Conservation (phyloP, 192 early-diverging fungal genomes). For the Rhizoclosmatium globosum region DNA sequence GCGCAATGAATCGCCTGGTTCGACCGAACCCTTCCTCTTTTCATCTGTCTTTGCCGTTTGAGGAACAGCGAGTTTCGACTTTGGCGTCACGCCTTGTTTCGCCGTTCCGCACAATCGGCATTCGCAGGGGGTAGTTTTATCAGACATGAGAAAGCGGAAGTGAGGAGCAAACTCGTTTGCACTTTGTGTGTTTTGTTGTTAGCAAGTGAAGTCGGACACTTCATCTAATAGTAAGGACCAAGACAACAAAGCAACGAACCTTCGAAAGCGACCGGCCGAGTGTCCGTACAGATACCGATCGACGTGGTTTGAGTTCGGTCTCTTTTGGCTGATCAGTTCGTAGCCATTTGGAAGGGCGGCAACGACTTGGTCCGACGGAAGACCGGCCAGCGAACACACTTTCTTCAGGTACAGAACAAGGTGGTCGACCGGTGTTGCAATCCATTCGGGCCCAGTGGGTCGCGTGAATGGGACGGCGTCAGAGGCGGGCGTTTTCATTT, state of each 20-base stretch:
- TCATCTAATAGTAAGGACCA: no score
- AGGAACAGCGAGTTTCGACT: background rate
- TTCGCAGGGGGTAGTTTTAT: no score
- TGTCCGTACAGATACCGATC: constrained; percentile 31
- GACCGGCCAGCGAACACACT: background rate
- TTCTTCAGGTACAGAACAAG: background rate
- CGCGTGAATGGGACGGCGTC: constrained; percentile 18
- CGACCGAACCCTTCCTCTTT: background rate
- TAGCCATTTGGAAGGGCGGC: constrained; percentile 15
- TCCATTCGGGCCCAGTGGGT: background rate
- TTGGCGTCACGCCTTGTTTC: no score
- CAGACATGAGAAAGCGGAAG: background rate
- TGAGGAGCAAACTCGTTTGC: constrained; percentile 29
- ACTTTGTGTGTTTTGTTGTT: background rate
- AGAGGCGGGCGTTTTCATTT: background rate
- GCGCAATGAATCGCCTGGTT: background rate
- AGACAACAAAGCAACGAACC: background rate
- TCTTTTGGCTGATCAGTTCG: background rate
- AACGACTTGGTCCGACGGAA: background rate
- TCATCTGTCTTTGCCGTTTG: background rate
- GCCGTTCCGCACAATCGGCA: no score
- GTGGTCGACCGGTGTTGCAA: background rate
- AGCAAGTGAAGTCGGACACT: background rate
- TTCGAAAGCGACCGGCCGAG: constrained; percentile 7
- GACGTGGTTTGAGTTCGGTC: background rate